phyloP scores from a whole-genome alignment of 176 grass and related monocot species.

The Raddia distichophylla region DNA sequence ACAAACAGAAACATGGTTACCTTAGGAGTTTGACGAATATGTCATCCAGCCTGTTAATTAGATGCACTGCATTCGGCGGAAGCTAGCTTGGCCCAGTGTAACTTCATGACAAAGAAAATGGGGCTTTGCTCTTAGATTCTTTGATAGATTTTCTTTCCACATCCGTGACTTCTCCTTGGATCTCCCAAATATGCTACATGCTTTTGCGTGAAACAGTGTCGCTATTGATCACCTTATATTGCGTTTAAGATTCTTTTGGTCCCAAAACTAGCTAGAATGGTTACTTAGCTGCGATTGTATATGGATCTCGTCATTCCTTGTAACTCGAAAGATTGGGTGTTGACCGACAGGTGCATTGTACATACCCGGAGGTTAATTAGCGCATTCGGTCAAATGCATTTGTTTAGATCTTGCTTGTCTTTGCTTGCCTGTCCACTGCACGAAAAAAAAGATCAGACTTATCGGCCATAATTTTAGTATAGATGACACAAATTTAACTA shows the following conservation, averaged over 20 bases:
- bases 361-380: background rate
- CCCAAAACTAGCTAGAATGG: background rate
- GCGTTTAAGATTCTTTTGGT: conserved; percentile 24
- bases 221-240: conserved; percentile 9
- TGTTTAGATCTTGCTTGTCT: conserved; percentile 31
- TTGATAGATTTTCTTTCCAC: background rate
- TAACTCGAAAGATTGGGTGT: background rate
- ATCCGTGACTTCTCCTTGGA: background rate
- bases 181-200: background rate
- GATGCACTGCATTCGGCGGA: too few species aligned
- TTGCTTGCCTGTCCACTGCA: conserved; percentile 6
- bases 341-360: conserved; percentile 23
- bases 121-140: too few species aligned
- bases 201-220: background rate
- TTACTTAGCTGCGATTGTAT: background rate
- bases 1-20: too few species aligned
- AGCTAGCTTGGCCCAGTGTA: too few species aligned
- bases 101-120: too few species aligned
- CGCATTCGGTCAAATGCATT: conserved; percentile 1
- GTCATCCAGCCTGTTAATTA: too few species aligned
- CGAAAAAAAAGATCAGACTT: too few species aligned
- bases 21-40: too few species aligned
- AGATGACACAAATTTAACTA: too few species aligned
- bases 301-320: background rate
- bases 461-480: too few species aligned